These are phyloP conservation scores for Pythium graminicola DNA, from an alignment of 352 stramenopile genomes.

Conservation along the genomic window DNA sequence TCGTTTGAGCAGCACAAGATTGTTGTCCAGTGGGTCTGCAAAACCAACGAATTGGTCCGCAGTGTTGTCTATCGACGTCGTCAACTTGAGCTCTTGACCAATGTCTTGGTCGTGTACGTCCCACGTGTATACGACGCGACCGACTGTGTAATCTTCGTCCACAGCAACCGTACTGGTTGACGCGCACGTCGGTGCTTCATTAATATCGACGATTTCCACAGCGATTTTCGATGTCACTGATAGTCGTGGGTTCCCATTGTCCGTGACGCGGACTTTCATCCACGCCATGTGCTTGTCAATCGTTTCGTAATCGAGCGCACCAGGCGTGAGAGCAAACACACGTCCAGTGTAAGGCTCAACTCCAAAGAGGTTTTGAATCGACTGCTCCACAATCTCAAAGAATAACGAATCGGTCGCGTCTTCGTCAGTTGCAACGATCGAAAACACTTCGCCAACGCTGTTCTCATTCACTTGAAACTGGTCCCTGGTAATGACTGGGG, in stretches of 20 bases:
- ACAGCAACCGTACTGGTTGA: not conserved
- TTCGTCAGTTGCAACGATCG: conserved; percentile 29
- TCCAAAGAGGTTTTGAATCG: conserved; percentile 26
- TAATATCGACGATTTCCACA: conserved; percentile 21
- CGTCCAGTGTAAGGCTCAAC: conserved; percentile 21
- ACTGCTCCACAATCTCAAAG: conserved; percentile 44
- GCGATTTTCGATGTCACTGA: conserved; percentile 22
- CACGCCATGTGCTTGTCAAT: conserved; percentile 33
- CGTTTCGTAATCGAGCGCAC: conserved; percentile 34
- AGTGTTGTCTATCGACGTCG: conserved; percentile 17
- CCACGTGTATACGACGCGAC: conserved; percentile 23
- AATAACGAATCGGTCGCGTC: conserved; percentile 33
- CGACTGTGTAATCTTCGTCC: conserved; percentile 15
- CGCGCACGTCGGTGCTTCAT: conserved; percentile 21
- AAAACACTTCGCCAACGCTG: conserved; percentile 27
- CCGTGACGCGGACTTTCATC: conserved; percentile 47
- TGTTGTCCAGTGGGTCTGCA: conserved; percentile 3
- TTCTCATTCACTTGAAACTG: conserved; percentile 33
- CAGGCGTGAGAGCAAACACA: conserved; percentile 3
- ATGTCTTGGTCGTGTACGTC: conserved; percentile 20
- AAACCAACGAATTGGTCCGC: conserved; percentile 18
- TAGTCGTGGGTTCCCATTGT: conserved; percentile 31
- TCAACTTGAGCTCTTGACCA: conserved; percentile 24
- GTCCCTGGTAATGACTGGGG: conserved; percentile 12
- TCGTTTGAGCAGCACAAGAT: conserved; percentile 11